Base-by-base conservation (phyloP, 257 asterid genomes). In the Euphrasia confusa region DNA sequence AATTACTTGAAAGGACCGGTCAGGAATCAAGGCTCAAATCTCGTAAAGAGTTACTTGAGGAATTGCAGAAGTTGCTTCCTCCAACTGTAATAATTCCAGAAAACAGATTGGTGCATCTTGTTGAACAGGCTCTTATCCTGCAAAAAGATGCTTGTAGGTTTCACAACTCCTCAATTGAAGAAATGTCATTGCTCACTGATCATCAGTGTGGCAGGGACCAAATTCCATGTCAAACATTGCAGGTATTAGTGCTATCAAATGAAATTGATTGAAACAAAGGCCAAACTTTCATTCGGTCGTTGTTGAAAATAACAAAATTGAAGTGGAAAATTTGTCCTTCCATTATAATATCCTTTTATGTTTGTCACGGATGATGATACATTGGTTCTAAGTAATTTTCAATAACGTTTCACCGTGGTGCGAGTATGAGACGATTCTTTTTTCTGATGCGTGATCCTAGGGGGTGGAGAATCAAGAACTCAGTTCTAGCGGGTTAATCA, bases 91-190 rank as follows among this genome's bases (percentile, higher is more conserved):
- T 84, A 60, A 75, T 88, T 67, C 94, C 84, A 50, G 87, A 88
- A 55, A 78, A 78, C 58, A 83, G 91, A 74, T 78, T 88, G 84
- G 72, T 84, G 61, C 85, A 77, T 71, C 91, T 88, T 61, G 89
- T 88, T 50, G 96, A 84, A 70, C 94, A 88, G 75, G 91, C 96
- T 63, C 87, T 88, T 66, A 87, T 74, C 69, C 72, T 83, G 65
- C 96, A 88, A 70, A 77, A 64, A 63, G 85, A 81, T 63, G 74
- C 81, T 61, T 88, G 96, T 66, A 79, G 78, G 78, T 84, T 74
- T 74, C 96, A 88, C 82, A 88, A 88, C 77, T 81, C 89, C 35
- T 60, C 72, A 24, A 70, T 75, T 30, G 79, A 68, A 70, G 89
- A 81, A 70, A 83, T 85, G 91, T 88, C 96, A 61, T 68, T 88